A percentile compares a stretch with the other conserved stretches of the same genome.
phyloP scores from a whole-genome alignment of 164 flowering plant species.

The Taxillus chinensis region DNA sequence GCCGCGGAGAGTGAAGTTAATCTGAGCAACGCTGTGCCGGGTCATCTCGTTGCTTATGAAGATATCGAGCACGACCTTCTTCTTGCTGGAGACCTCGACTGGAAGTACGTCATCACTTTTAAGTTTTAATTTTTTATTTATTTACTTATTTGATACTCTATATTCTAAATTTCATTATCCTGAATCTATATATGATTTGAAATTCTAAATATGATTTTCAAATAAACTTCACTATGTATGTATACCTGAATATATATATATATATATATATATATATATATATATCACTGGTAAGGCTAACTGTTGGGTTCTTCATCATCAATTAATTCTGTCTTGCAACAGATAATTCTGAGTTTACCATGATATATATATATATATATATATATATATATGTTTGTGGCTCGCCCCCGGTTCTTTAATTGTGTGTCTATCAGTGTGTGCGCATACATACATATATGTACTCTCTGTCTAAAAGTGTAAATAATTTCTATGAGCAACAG shows the following conservation, averaged over 20 bases:
- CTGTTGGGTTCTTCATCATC: background rate
- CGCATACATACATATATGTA: too few relatives aligned
- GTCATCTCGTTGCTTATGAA: constrained; percentile 71
- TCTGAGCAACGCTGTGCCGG: constrained; percentile 69
- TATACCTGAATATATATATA: background rate
- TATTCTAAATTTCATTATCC: background rate
- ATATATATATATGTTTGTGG: too few relatives aligned
- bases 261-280: too few relatives aligned
- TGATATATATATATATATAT: too few relatives aligned
- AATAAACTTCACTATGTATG: too few relatives aligned
- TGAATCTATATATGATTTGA: background rate
- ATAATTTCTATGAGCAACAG: constrained; percentile 15
- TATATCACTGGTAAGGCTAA: background rate
- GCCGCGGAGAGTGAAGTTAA: constrained; percentile 20
- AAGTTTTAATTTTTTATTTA: background rate
- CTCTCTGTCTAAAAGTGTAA: too few relatives aligned
- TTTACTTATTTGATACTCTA: background rate
- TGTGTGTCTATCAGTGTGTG: too few relatives aligned
- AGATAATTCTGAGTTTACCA: background rate
- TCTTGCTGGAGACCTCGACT: constrained; percentile 74
- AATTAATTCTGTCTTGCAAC: too few relatives aligned
- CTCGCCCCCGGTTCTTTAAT: too few relatives aligned
- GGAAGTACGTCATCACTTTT: constrained; percentile 49
- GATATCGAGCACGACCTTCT: constrained; percentile 85
- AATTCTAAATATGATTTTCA: too few relatives aligned